Evolutionary conservation across 1,284 basidiomycete genomes (phyloP).

Genomic region (Pyrrhoderma noxium): DNA sequence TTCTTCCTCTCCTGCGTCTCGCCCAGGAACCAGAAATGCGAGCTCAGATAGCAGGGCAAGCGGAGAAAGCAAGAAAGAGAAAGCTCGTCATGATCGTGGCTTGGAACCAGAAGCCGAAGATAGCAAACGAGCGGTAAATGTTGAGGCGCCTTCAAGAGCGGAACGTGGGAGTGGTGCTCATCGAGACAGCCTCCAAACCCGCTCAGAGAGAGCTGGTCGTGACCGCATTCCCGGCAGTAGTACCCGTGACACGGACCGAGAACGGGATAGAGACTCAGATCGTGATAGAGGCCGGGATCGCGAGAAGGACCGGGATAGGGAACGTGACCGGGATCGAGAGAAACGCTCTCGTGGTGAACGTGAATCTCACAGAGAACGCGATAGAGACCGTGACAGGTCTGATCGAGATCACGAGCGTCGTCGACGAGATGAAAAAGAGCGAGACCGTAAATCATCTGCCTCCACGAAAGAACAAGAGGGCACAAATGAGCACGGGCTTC

Average conservation of each 20-base stretch:
- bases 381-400: slow-evolving; percentile 33
- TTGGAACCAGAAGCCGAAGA: slow-evolving; percentile 20
- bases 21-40: slow-evolving; percentile 60
- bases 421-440: slow-evolving; percentile 28
- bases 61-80: slow-evolving; percentile 39
- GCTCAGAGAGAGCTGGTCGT: slow-evolving; percentile 16
- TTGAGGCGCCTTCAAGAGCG: slow-evolving; percentile 16
- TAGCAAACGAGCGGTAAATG: slow-evolving; percentile 2
- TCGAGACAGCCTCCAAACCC: slow-evolving; percentile 12
- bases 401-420: slow-evolving; percentile 37
- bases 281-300: slow-evolving; percentile 32
- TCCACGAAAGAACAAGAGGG: slow-evolving; percentile 20
- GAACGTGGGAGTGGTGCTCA: slow-evolving; percentile 14
- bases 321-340: slow-evolving; percentile 34
- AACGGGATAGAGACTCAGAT: slow-evolving; percentile 33
- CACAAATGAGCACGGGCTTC: slow-evolving; percentile 45
- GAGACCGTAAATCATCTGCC: slow-evolving; percentile 33
- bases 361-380: slow-evolving; percentile 30
- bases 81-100: slow-evolving; percentile 29
- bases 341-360: slow-evolving; percentile 28
- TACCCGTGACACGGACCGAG: slow-evolving; percentile 32
- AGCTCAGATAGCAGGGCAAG: slow-evolving; percentile 56
- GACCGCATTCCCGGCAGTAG: slow-evolving; percentile 18
- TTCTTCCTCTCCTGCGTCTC: slow-evolving; percentile 57
- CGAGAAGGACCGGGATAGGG: slow-evolving; percentile 36